phyloP scores from a whole-genome alignment of 1,139 yeast genomes.

The Ogataea hybrid region DNA sequence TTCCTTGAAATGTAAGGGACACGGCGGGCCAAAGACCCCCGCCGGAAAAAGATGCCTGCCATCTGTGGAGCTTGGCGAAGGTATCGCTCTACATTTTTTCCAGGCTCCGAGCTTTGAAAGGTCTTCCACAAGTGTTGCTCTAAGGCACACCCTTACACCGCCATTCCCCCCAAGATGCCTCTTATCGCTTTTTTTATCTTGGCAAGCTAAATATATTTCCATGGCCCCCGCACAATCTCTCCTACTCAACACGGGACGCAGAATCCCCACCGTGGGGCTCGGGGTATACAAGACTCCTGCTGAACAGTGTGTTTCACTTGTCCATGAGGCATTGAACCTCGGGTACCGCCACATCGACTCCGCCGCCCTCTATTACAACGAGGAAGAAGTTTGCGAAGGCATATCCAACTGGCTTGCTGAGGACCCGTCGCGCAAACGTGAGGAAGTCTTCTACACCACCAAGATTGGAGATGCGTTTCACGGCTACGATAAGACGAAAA shows the following conservation, averaged over 20 bases:
- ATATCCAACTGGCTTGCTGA: slow-evolving; percentile 45
- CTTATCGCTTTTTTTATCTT: neutral
- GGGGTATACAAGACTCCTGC: slow-evolving; percentile 54
- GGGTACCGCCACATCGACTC: slow-evolving; percentile 75
- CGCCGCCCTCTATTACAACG: slow-evolving; percentile 60
- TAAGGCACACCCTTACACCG: too few relatives aligned
- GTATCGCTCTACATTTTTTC: too few relatives aligned
- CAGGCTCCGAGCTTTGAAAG: too few relatives aligned
- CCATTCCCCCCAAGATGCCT: too few relatives aligned
- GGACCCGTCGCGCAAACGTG: slow-evolving; percentile 31
- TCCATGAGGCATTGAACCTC: slow-evolving; percentile 48
- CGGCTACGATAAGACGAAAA: slow-evolving; percentile 40
- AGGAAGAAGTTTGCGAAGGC: slow-evolving; percentile 50
- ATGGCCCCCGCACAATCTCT: neutral
- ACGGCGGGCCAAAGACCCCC: too few relatives aligned
- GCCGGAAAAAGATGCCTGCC: too few relatives aligned
- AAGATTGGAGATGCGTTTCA: slow-evolving; percentile 39
- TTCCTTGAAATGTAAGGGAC: too few relatives aligned
- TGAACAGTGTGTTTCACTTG: slow-evolving; percentile 39
- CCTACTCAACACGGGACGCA: slow-evolving; percentile 38
- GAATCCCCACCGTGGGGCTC: slow-evolving; percentile 56
- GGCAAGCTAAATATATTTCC: too few relatives aligned
- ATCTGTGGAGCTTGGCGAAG: too few relatives aligned
- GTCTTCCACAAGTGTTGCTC: too few relatives aligned
- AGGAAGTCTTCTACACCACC: slow-evolving; percentile 36